phyloP scores from a whole-genome alignment of 2,329 filamentous ascomycete species.

The Fusarium austroafricanum region DNA sequence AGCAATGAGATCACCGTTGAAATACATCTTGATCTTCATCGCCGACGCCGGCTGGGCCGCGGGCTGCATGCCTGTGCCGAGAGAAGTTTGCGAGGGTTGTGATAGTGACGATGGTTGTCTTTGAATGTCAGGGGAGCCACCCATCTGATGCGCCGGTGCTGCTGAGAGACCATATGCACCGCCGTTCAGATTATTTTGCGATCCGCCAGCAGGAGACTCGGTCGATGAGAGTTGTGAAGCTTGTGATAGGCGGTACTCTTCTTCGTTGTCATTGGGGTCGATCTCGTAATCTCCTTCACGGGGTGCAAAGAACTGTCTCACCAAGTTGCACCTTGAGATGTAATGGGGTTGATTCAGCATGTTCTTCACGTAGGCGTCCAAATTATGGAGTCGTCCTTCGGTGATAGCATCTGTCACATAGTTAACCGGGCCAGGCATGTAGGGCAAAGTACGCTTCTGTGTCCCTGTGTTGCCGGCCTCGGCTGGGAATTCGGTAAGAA shows the following conservation, averaged over 20 bases:
- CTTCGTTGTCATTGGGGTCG: slow-evolving; percentile 77
- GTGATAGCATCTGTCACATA: slow-evolving; percentile 99
- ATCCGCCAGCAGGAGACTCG: slow-evolving; percentile 69
- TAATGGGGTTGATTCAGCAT: slow-evolving; percentile 84
- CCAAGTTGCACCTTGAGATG: slow-evolving; percentile 85
- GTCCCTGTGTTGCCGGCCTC: slow-evolving; percentile 89
- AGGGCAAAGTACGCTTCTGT: slow-evolving; percentile 86
- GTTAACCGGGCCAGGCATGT: slow-evolving; percentile 97
- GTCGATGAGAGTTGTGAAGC: slow-evolving; percentile 75
- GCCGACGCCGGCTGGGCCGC: slow-evolving; percentile 58
- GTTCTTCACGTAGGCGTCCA: slow-evolving; percentile 96
- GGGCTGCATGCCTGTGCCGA: slow-evolving; percentile 60
- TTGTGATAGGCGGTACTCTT: slow-evolving; percentile 81
- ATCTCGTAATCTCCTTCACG: slow-evolving; percentile 94
- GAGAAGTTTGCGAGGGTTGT: slow-evolving; percentile 59
- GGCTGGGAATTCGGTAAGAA: slow-evolving; percentile 90
- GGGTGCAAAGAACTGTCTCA: slow-evolving; percentile 91
- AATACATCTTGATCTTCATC: slow-evolving; percentile 96
- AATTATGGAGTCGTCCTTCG: slow-evolving; percentile 88
- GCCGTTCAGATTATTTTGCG: slow-evolving; percentile 71
- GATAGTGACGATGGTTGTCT: slow-evolving; percentile 44
- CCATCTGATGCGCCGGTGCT: slow-evolving; percentile 56
- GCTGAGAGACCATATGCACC: slow-evolving; percentile 66
- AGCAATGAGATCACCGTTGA: slow-evolving; percentile 90
- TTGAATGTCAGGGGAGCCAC: slow-evolving; percentile 41